These are phyloP conservation scores for Phytophthora cactorum DNA, from an alignment of 352 stramenopile species.

Conservation along the genomic window DNA sequence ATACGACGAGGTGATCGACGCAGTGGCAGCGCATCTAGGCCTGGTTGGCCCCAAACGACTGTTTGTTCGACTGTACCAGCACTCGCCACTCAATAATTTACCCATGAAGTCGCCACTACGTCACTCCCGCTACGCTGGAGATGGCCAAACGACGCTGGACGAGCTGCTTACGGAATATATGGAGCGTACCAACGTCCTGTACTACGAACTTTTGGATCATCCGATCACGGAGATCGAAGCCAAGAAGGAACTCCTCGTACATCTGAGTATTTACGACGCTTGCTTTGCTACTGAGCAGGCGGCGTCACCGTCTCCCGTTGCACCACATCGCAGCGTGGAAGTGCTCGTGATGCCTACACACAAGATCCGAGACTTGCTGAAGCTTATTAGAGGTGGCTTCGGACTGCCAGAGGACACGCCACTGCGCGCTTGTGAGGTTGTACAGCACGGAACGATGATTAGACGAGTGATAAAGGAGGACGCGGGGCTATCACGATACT, in stretches of 20 bases:
- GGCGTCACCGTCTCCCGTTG: constrained; percentile 38
- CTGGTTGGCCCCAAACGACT: constrained; percentile 51
- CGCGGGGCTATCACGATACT: constrained; percentile 56
- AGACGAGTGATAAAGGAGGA: constrained; percentile 47
- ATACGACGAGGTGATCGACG: constrained; percentile 80
- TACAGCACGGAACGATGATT: constrained; percentile 67
- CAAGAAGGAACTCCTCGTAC: constrained; percentile 81
- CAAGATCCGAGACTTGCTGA: constrained; percentile 58
- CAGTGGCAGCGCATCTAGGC: constrained; percentile 51
- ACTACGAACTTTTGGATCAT: constrained; percentile 76
- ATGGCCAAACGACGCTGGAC: constrained; percentile 67
- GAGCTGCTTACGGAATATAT: constrained; percentile 78
- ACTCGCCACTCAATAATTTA: constrained; percentile 67
- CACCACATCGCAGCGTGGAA: constrained; percentile 52
- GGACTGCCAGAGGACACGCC: constrained; percentile 40
- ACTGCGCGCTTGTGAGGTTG: constrained; percentile 70
- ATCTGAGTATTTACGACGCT: constrained; percentile 81
- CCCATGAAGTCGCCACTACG: constrained; percentile 75
- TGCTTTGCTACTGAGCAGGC: constrained; percentile 53
- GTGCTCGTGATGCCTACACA: constrained; percentile 65
- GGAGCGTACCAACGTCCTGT: constrained; percentile 69
- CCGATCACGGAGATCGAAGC: constrained; percentile 88
- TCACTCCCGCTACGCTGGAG: constrained; percentile 66
- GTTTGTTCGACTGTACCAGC: constrained; percentile 82
- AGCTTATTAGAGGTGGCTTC: constrained; percentile 54